These are phyloP conservation scores for Aquilaria yunnanensis DNA, from an alignment of 345 rosid species.

Conservation along the genomic window DNA sequence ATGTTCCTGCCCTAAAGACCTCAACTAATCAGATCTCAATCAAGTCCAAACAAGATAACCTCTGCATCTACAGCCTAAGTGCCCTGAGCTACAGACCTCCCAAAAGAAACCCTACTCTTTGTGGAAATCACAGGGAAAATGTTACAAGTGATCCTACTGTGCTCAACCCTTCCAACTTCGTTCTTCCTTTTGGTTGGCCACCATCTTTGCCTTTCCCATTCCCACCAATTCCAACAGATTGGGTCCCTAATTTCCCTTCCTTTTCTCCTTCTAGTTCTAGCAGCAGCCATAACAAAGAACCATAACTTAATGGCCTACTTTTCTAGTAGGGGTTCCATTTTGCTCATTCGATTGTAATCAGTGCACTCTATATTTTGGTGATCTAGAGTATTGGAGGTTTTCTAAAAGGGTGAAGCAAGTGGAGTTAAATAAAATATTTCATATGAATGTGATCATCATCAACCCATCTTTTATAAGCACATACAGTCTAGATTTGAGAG, in stretches of 20 bases:
- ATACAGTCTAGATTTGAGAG: no score
- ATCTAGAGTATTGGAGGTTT: no score
- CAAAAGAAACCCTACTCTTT: conserved; percentile 46
- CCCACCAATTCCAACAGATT: conserved; percentile 51
- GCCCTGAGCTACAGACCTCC: conserved; percentile 66
- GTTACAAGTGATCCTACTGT: conserved; percentile 8
- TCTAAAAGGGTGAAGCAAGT: no score
- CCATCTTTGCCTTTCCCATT: conserved; percentile 17
- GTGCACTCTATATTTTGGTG: no score
- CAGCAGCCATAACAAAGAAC: no score
- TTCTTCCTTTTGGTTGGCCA: conserved; percentile 45
- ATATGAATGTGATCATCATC: no score
- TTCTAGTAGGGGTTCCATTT: no score
- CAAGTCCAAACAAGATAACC: conserved; percentile 69
- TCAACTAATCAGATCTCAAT: conserved; percentile 59
- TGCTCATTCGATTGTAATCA: no score
- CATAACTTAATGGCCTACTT: no score
- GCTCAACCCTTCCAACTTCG: conserved; percentile 46
- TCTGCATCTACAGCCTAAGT: conserved; percentile 77
- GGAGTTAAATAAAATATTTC: no score
- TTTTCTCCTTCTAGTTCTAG: conserved; percentile 22
- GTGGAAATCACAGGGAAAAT: conserved; percentile 29
- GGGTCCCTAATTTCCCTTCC: conserved; percentile 55
- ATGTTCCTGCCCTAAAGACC: conserved; percentile 42
- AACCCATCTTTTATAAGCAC: no score